Conservation (phyloP, 441 rosid species). For the Eugenia klotzschiana region DNA sequence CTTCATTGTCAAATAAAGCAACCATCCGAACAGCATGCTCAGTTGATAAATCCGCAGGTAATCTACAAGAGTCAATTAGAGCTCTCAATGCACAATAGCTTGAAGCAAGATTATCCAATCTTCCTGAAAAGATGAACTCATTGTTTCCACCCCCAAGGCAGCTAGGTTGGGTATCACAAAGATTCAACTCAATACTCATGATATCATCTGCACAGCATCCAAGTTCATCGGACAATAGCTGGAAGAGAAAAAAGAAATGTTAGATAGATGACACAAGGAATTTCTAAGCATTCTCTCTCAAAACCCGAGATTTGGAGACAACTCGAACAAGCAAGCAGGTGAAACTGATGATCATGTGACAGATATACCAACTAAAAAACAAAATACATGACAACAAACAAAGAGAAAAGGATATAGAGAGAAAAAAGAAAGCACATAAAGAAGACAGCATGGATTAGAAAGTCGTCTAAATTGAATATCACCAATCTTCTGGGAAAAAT, state of each 20-base stretch:
- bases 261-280: not conserved
- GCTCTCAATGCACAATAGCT: slow-evolving; percentile 84
- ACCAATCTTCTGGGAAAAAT: not conserved
- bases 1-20: slow-evolving; percentile 92
- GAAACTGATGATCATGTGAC: not conserved
- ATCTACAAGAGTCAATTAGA: slow-evolving; percentile 58
- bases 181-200: slow-evolving; percentile 67
- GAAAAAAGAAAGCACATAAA: not conserved
- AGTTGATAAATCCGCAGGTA: slow-evolving; percentile 33
- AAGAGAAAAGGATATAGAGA: not conserved
- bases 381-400: not conserved
- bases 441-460: not conserved
- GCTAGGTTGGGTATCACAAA: slow-evolving; percentile 92
- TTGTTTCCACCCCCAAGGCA: slow-evolving; percentile 88
- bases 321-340: not conserved
- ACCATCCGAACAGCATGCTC: slow-evolving; percentile 71
- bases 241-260: not conserved
- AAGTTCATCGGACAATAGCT: slow-evolving; percentile 66
- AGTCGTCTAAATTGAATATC: not conserved
- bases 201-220: slow-evolving; percentile 53
- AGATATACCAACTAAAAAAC: not conserved
- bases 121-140: slow-evolving; percentile 88
- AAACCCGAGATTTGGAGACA: not conserved
- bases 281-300: not conserved
- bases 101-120: slow-evolving; percentile 89